phyloP scores from a whole-genome alignment of 495 filamentous ascomycete genomes.

The Symbiotaphrina buchneri region DNA sequence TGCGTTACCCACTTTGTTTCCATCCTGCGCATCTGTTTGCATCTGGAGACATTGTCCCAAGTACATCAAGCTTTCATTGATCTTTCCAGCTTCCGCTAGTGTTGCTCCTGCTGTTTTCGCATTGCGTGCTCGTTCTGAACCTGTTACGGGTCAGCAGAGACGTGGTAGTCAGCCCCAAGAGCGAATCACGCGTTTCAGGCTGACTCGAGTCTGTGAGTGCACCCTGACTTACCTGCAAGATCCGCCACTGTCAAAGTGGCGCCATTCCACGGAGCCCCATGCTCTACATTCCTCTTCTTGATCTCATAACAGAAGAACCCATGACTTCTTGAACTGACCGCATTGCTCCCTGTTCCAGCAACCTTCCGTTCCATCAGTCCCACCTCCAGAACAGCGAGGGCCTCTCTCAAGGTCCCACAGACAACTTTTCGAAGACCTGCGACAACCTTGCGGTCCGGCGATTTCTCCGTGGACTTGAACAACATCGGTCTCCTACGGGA shows the following conservation, averaged over 20 bases:
- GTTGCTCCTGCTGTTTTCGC: constrained; percentile 87
- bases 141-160: constrained; percentile 13
- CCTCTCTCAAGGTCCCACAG: constrained; percentile 66
- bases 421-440: constrained; percentile 80
- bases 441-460: constrained; percentile 73
- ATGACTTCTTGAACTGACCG: constrained; percentile 72
- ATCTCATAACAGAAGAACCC: constrained; percentile 94
- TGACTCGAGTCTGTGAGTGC: background rate
- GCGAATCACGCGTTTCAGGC: background rate
- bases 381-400: constrained; percentile 75
- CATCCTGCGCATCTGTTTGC: constrained; percentile 58
- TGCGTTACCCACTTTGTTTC: constrained; percentile 37
- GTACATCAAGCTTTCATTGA: constrained; percentile 96
- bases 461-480: constrained; percentile 73
- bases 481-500: constrained; percentile 48
- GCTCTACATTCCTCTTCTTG: constrained; percentile 46
- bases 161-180: background rate
- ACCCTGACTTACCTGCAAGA: constrained; percentile 40
- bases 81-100: constrained; percentile 86
- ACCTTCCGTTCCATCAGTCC: constrained; percentile 74
- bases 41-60: constrained; percentile 92
- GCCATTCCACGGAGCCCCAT: constrained; percentile 42
- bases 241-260: constrained; percentile 80
- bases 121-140: constrained; percentile 76
- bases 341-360: constrained; percentile 76